A percentile compares a stretch with the other conserved stretches of the same genome.
phyloP scores from a whole-genome alignment of 441 rosid genomes.

The Theobroma grandiflorum region DNA sequence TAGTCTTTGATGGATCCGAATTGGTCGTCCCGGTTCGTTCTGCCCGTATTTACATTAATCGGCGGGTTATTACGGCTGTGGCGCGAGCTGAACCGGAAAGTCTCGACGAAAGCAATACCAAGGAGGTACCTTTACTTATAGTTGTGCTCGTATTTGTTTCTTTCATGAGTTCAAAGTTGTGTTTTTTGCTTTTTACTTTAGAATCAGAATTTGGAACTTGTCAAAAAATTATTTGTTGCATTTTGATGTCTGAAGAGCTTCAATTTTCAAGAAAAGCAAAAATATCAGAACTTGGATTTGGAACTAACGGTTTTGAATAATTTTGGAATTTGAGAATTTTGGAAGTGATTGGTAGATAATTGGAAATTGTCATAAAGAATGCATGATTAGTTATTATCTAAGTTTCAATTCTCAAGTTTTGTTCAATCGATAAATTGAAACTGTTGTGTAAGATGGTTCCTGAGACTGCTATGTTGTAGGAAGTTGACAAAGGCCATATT shows the following conservation, averaged over 20 bases:
- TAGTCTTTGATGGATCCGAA: conserved; percentile 41
- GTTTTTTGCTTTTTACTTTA: not conserved
- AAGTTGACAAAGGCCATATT: conserved; percentile 44
- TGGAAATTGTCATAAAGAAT: not conserved
- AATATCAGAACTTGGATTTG: not conserved
- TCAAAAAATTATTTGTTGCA: not conserved
- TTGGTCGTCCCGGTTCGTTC: conserved; percentile 36
- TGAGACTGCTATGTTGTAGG: conserved; percentile 62
- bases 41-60: conserved; percentile 36
- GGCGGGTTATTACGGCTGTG: conserved; percentile 53
- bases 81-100: conserved; percentile 58
- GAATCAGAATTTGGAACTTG: not conserved
- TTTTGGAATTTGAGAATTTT: not conserved
- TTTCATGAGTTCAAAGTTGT: not conserved
- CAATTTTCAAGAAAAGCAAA: not conserved
- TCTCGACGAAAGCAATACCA: conserved; percentile 46
- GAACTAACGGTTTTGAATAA: not conserved
- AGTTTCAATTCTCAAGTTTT: not conserved
- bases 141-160: not conserved
- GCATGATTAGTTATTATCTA: not conserved
- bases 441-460: conserved; percentile 26
- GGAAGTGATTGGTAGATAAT: not conserved
- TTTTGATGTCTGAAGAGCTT: not conserved
- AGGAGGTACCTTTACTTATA: conserved; percentile 41
- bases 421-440: not conserved